These are phyloP conservation scores for Pyronema domesticum DNA, from an alignment of 495 filamentous ascomycete genomes.

Conservation along the genomic window DNA sequence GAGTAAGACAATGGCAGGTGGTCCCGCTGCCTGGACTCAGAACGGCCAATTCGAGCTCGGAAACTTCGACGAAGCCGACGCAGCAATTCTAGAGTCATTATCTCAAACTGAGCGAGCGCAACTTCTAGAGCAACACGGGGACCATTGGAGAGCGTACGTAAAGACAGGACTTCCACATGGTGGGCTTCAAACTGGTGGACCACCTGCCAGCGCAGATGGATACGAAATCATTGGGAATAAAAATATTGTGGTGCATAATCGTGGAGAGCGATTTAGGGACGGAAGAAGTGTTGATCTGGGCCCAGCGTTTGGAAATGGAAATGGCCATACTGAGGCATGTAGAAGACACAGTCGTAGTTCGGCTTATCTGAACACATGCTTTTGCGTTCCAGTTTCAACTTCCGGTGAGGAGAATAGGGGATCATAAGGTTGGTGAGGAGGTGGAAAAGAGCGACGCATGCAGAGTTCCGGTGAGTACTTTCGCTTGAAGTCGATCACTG, in stretches of 20 bases:
- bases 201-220: conserved; percentile 2
- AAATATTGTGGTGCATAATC: conserved; percentile 10
- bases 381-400: conserved; percentile 1
- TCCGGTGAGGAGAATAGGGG: too few relatives aligned
- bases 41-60: too few relatives aligned
- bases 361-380: conserved; percentile 12
- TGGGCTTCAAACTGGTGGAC: conserved; percentile 16
- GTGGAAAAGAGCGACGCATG: too few relatives aligned
- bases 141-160: conserved; percentile 8
- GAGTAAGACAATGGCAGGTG: too few relatives aligned
- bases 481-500: too few relatives aligned
- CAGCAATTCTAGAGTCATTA: too few relatives aligned
- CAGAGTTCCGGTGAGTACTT: too few relatives aligned
- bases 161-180: conserved; percentile 12
- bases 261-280: conserved; percentile 8
- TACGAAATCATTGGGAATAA: conserved; percentile 1
- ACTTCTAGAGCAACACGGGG: background rate
- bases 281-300: background rate
- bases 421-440: too few relatives aligned
- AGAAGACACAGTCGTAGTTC: conserved; percentile 1
- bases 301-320: conserved; percentile 6
- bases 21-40: too few relatives aligned
- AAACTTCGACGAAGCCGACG: too few relatives aligned
- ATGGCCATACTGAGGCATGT: conserved; percentile 6
- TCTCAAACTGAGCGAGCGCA: background rate